A percentile compares a stretch with the other conserved stretches of the same genome.
Conservation (phyloP, 352 stramenopile species). For the Globisporangium middletonii region DNA sequence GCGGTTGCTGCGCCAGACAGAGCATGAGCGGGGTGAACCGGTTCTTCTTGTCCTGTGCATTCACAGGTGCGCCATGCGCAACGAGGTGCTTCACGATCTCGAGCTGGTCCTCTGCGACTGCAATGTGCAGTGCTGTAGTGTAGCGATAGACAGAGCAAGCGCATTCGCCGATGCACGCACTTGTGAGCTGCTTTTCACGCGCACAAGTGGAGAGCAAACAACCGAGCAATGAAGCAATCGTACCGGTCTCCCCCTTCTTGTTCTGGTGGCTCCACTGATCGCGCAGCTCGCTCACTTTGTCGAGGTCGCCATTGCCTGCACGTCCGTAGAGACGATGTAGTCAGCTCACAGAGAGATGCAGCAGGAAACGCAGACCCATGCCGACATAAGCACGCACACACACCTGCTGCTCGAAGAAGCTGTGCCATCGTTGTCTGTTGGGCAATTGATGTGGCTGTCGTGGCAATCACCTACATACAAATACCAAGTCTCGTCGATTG, state of each 20-base stretch:
- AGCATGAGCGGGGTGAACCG: slow-evolving; percentile 76
- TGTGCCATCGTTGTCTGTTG: too few species aligned
- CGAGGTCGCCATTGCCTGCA: slow-evolving; percentile 60
- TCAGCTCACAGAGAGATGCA: neutral
- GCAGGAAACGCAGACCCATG: too few species aligned
- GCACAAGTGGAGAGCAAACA: neutral
- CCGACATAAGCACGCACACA: too few species aligned
- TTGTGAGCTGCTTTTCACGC: neutral
- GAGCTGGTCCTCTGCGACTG: slow-evolving; percentile 64
- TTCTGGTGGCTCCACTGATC: slow-evolving; percentile 71
- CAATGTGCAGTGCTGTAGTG: slow-evolving; percentile 56
- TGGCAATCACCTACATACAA: too few species aligned
- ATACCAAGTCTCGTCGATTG: too few species aligned
- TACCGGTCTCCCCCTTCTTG: slow-evolving; percentile 80
- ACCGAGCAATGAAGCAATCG: neutral
- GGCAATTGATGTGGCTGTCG: too few species aligned
- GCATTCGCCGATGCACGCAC: neutral
- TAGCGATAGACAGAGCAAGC: neutral
- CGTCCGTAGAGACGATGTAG: neutral
- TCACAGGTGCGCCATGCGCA: slow-evolving; percentile 55
- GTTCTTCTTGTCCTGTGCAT: slow-evolving; percentile 73
- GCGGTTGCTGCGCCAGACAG: slow-evolving; percentile 59
- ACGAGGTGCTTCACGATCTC: slow-evolving; percentile 69
- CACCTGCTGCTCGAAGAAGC: too few species aligned
- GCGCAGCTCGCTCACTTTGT: slow-evolving; percentile 62